Evolutionary conservation across 2,329 filamentous ascomycete species (phyloP).

Genomic region (Coleophoma cylindrospora): DNA sequence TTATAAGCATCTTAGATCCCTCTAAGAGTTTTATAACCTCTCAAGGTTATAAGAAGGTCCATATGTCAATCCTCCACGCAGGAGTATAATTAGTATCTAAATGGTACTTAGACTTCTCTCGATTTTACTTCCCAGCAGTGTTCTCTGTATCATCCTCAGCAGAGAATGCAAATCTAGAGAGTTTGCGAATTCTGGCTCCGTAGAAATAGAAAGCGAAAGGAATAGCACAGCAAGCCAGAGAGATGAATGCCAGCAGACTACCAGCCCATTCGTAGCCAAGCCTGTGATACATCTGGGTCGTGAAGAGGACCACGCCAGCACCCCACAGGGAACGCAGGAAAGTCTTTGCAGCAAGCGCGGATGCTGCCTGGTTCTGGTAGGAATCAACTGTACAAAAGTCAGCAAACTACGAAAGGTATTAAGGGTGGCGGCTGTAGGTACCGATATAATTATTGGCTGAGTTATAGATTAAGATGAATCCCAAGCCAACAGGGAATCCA

Average conservation of each 20-base stretch:
- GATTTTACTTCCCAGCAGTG: too few species aligned
- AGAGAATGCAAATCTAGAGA: constrained; percentile 67
- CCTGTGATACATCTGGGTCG: constrained; percentile 71
- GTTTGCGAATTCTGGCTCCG: constrained; percentile 64
- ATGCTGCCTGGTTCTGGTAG: constrained; percentile 72
- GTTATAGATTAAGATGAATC: constrained; percentile 60
- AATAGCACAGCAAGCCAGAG: constrained; percentile 73
- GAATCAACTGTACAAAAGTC: constrained; percentile 42
- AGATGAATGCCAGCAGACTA: constrained; percentile 67
- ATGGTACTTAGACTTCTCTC: too few species aligned
- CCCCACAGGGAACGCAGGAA: constrained; percentile 78
- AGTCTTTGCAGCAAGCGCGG: constrained; percentile 76
- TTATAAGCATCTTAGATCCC: too few species aligned
- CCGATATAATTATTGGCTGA: constrained; percentile 16
- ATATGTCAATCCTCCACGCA: too few species aligned
- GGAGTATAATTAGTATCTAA: too few species aligned
- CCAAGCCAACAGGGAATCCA: constrained; percentile 33
- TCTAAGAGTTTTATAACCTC: too few species aligned
- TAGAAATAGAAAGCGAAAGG: constrained; percentile 79
- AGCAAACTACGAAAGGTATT: too few species aligned
- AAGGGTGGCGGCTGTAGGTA: too few species aligned
- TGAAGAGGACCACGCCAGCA: constrained; percentile 72
- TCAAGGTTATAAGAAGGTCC: too few species aligned
- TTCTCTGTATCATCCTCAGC: too few species aligned
- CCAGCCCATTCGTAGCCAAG: constrained; percentile 75